These are phyloP conservation scores for Nemania sp. DNA, from an alignment of 2,329 filamentous ascomycete species.

Conservation along the genomic window DNA sequence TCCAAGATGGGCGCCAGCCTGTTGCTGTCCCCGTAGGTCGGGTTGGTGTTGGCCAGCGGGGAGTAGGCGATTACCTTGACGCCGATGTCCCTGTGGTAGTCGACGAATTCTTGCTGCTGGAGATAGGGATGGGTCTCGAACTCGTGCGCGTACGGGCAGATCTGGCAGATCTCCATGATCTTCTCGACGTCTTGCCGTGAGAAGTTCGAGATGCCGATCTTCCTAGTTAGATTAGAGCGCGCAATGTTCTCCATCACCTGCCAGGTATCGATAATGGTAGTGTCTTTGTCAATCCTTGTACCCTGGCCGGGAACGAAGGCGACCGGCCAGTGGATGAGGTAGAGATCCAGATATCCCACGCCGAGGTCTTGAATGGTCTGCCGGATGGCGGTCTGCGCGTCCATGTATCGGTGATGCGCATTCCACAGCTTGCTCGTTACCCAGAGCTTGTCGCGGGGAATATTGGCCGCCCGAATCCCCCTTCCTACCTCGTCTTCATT, in stretches of 20 bases:
- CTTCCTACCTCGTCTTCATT: constrained; percentile 55
- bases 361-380: constrained; percentile 54
- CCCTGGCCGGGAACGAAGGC: constrained; percentile 42
- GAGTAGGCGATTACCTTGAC: constrained; percentile 52
- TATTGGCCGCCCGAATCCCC: constrained; percentile 51
- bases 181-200: constrained; percentile 44
- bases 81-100: constrained; percentile 49
- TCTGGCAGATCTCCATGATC: constrained; percentile 47
- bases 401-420: constrained; percentile 35
- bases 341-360: constrained; percentile 56
- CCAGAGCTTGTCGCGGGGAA: constrained; percentile 58
- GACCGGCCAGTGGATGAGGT: constrained; percentile 52
- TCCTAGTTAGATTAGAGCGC: constrained; percentile 54
- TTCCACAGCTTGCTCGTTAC: constrained; percentile 50
- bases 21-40: constrained; percentile 46
- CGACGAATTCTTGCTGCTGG: constrained; percentile 53
- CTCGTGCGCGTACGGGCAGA: constrained; percentile 63
- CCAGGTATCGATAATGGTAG: constrained; percentile 55
- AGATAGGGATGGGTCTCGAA: constrained; percentile 58
- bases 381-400: constrained; percentile 51
- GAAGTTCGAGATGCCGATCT: constrained; percentile 69
- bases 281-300: constrained; percentile 37
- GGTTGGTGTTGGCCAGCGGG: constrained; percentile 58
- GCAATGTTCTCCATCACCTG: constrained; percentile 61
- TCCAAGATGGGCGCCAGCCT: constrained; percentile 43